Conservation (phyloP, 768 basidiomycete genomes). For the Tulasnella sp. region DNA sequence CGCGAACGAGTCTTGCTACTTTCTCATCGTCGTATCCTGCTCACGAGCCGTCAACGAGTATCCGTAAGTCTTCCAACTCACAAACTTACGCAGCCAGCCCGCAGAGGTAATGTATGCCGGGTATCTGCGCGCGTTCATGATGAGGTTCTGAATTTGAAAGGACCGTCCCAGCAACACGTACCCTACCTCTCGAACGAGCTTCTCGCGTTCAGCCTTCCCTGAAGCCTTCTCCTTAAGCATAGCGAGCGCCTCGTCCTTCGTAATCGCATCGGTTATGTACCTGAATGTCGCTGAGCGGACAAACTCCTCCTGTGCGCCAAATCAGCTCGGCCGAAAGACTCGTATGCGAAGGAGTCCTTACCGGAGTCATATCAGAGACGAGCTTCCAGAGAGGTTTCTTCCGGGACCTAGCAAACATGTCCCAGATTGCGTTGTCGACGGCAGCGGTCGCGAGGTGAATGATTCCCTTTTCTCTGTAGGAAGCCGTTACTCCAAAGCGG, state of each 20-base stretch:
- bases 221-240: slow-evolving; percentile 29
- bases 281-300: slow-evolving; percentile 18
- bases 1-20: slow-evolving; percentile 28
- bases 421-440: slow-evolving; percentile 19
- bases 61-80: background rate
- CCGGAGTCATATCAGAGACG: slow-evolving; percentile 18
- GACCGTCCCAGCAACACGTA: background rate
- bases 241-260: slow-evolving; percentile 31
- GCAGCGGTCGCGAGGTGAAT: slow-evolving; percentile 17
- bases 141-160: background rate
- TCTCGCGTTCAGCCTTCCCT: slow-evolving; percentile 29
- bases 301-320: slow-evolving; percentile 13
- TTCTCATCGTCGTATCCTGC: slow-evolving; percentile 32
- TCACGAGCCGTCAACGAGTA: background rate
- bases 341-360: background rate
- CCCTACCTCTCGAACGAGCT: slow-evolving; percentile 23
- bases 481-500: background rate
- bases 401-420: slow-evolving; percentile 16
- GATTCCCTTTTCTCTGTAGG: slow-evolving; percentile 16
- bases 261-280: slow-evolving; percentile 36
- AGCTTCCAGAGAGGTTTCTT: slow-evolving; percentile 20
- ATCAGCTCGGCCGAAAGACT: background rate
- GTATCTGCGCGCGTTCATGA: background rate
- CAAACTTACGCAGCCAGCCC: slow-evolving; percentile 10
- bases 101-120: slow-evolving; percentile 15